These are phyloP conservation scores for Ascochyta viciae-villosae DNA, from an alignment of 2,329 filamentous ascomycete genomes.

Conservation along the genomic window DNA sequence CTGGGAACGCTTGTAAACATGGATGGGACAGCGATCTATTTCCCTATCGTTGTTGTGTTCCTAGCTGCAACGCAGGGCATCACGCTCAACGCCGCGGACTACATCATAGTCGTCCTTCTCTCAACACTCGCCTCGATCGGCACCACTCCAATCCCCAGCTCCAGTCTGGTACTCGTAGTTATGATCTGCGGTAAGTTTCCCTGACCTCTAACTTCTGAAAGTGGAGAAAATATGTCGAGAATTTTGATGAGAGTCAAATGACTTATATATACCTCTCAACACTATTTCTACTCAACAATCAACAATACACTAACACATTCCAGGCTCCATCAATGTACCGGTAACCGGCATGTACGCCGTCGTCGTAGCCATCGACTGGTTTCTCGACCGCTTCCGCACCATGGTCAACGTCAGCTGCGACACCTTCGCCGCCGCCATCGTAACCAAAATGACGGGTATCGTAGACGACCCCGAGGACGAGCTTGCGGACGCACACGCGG, in stretches of 20 bases:
- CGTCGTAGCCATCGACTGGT: conserved; percentile 63
- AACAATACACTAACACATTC: background rate
- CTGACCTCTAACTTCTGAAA: too few relatives aligned
- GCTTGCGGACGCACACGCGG: conserved; percentile 21
- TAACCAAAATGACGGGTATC: conserved; percentile 52
- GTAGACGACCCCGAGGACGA: conserved; percentile 24
- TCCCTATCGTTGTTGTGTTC: conserved; percentile 62
- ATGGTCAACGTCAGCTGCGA: conserved; percentile 61
- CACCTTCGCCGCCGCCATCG: conserved; percentile 53
- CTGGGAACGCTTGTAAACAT: conserved; percentile 54
- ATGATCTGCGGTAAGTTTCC: conserved; percentile 56
- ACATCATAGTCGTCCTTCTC: conserved; percentile 58
- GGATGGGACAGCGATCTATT: conserved; percentile 60
- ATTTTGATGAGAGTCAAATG: too few relatives aligned
- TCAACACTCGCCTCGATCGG: conserved; percentile 62
- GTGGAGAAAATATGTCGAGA: too few relatives aligned
- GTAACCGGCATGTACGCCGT: conserved; percentile 61
- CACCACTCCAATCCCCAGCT: conserved; percentile 62
- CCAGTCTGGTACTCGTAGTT: conserved; percentile 59
- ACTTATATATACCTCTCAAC: too few relatives aligned
- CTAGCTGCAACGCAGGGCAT: conserved; percentile 60
- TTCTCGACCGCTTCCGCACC: conserved; percentile 64
- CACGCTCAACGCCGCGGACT: conserved; percentile 53
- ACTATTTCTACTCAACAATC: background rate
- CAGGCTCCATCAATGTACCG: conserved; percentile 50